Base-by-base conservation (phyloP, 1,139 yeast genomes). In the Saccharomyces hybrid region DNA sequence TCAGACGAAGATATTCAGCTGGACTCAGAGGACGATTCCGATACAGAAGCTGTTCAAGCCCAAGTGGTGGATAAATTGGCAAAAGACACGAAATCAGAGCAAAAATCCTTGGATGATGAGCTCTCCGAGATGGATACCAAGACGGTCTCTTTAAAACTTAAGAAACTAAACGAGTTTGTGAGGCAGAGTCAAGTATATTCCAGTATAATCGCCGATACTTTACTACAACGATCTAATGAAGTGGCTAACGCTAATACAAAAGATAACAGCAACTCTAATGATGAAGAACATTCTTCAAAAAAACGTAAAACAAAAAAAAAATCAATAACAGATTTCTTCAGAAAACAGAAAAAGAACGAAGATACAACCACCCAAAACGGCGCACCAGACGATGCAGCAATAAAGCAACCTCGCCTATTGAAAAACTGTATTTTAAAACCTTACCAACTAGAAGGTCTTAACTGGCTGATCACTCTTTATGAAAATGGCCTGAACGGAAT, bases 401-500 rank as follows among this genome's bases (percentile, higher is more conserved):
- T 58, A 46, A 64, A 69, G 34, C 96, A 90, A 66, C 97, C 97
- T 0, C 70, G 74, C 25, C 66, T 86, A 11, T 68, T 91, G 4
- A 73, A 82, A 0, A 93, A 93, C 9, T 88, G 89, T 28, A 66
- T 65, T 0, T 74, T 93, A 75, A 88, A 90, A 65, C 86, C 83
- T 32, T 91, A 93, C 66, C 99, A 93, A 69, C 69, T 89, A 28
- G 93, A 87, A 54, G 99, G 98, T 0, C 78, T 91, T 55, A 91
- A 88, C 61, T 93, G 98, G 98, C 73, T 93, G 51, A 79, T 84
- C 11, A 86, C 96, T 0, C 74, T 93, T 31, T 93, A 86, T 68
- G 95, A 91, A 68, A 93, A 93, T 69, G 99, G 98, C 0, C 75
- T 93, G 34, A 93, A 93, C 70, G 99, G 99, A 2, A 90, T 93